Base-by-base conservation (phyloP, 202 grass and related monocot genomes). In the Alloteropsis angusta region DNA sequence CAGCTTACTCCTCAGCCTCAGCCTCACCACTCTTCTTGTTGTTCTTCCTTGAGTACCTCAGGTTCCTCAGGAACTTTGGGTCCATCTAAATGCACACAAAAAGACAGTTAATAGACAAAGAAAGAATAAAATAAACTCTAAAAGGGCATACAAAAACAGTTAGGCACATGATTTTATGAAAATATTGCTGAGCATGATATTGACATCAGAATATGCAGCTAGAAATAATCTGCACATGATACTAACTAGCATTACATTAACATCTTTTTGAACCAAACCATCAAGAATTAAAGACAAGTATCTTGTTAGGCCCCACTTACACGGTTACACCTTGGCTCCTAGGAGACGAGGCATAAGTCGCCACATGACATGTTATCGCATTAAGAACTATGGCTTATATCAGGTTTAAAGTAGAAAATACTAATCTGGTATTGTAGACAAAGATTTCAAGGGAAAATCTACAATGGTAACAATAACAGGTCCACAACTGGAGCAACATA, bases 1-100 rank as follows among this genome's bases (percentile, higher is more conserved):
- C 42, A 53, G 5, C 50, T 73, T 93, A 97, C 85, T 92, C 82
- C 80, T 93, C 88, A 0, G 87, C 21, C 47, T 76, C 83, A 4
- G 54, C 72, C 57, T 75, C 89, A 5, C 81, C 91, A 14, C 22
- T 66, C 83, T 83, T 88, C 45, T 88, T 87, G 85, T 95, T 98
- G 81, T 89, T 82, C 89, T 98, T 98, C 89, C 85, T 95, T 0
- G 95, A 87, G 61, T 98, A 98, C 91, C 96, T 95, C 85, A 85
- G 90, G 61, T 98, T 98, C 85, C 92, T 92, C 19, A 93, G 64
- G 67, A 95, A 98, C 81, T 98, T 98, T 1, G 96, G 89, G 70
- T 98, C 96, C 96, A 98, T 98, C 95, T 94, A 62, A 38, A 11
- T 68, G 7, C 23, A 6, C 8, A 79, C 2, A 9, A 28, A n/a